A percentile compares a stretch with the other conserved stretches of the same genome.
Evolutionary conservation across 2,329 filamentous ascomycete species (phyloP).

Genomic region (Erysiphe pulchra): DNA sequence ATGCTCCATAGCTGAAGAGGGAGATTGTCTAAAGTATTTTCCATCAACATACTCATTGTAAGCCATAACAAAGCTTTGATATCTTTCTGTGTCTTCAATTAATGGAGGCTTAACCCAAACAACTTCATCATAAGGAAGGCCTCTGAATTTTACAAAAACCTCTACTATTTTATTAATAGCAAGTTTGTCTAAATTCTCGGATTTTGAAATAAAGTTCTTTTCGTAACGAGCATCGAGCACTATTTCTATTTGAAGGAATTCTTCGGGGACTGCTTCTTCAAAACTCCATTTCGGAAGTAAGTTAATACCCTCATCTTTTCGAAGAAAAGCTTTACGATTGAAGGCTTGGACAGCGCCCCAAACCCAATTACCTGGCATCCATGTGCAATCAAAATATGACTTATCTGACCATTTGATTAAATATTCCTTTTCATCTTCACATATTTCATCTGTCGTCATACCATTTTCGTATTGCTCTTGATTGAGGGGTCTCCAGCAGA

Average conservation of each 20-base stretch:
- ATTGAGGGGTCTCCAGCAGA: constrained; percentile 64
- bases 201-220: constrained; percentile 23
- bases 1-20: constrained; percentile 33
- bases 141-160: constrained; percentile 76
- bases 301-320: constrained; percentile 33
- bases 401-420: constrained; percentile 64
- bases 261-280: constrained; percentile 65
- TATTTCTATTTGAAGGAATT: constrained; percentile 66
- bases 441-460: constrained; percentile 26
- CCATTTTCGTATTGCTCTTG: constrained; percentile 27
- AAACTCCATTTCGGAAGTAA: constrained; percentile 40
- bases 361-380: constrained; percentile 80
- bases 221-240: constrained; percentile 58
- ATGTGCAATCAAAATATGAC: constrained; percentile 61
- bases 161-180: constrained; percentile 47
- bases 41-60: constrained; percentile 72
- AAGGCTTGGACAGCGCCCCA: constrained; percentile 36
- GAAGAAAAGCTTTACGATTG: constrained; percentile 56
- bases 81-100: constrained; percentile 34
- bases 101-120: constrained; percentile 71
- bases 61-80: constrained; percentile 55
- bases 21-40: constrained; percentile 35
- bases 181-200: constrained; percentile 42
- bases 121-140: constrained; percentile 67
- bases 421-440: constrained; percentile 69